Base-by-base conservation (phyloP, 352 stramenopile genomes). In the Pythium utonaiense region DNA sequence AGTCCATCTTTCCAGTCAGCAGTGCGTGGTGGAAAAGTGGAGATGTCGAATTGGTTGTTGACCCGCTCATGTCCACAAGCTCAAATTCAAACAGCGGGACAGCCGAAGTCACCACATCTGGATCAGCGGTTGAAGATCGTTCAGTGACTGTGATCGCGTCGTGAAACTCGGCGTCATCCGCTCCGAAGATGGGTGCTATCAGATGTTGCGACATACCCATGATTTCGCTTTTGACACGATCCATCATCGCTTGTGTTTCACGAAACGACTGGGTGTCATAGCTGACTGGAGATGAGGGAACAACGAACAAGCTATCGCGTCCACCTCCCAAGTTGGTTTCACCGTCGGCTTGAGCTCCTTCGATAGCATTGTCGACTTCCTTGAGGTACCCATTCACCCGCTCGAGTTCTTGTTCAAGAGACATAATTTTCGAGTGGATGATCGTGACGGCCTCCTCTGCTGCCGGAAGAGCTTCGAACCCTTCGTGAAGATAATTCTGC, bases 131-230 rank as follows among this genome's bases (percentile, higher is more conserved):
- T 64, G 71, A 59, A 34, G 66, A 69, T 10, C 60, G 53, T 36
- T 80, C 72, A 3, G 68, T 70, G 6, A 73, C 69, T 42, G 75
- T 74, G 57, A 82, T 62, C 8, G 86, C 86, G 58, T 95, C 86
- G 69, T 92, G 83, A 59, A 95, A 95, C 61, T 91, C 83, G 14
- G 86, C 86, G 62, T 95, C 71, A 31, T 95, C 86, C n/a, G 80
- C 75, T 52, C 73, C 75, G 57, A 95, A 92, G 16, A 95, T 62
- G 34, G 86, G 77, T 19, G 78, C 78, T 44, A 92, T 86, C 3
- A 91, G 50, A 68, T 88, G 74, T 34, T 91, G 81, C 2, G 86
- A 91, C 80, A 95, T 93, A 48, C 67, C 74, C 24, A 70, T 70
- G 34, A 95, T 73, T 34, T 83, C 75, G 24, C 74, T 55, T 53